phyloP scores from a whole-genome alignment of 805 yeast genomes.

The Kazachstania kunashirensis region DNA sequence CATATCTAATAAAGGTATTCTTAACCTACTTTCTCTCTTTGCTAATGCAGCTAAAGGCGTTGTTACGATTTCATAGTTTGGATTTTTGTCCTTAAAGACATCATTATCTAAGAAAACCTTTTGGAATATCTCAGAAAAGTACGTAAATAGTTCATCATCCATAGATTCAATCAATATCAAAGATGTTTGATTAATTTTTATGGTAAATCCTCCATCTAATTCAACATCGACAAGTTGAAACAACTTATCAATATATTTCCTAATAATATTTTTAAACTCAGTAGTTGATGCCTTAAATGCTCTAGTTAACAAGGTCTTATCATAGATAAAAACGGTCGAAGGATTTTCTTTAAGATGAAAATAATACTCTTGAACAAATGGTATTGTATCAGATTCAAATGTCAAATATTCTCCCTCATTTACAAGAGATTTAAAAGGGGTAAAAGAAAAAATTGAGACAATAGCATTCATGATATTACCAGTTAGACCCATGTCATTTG shows the following conservation, averaged over 20 bases:
- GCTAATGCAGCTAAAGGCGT: constrained; percentile 65
- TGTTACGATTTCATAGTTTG: constrained; percentile 58
- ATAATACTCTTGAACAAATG: constrained; percentile 59
- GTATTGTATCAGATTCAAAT: constrained; percentile 34
- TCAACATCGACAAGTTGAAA: constrained; percentile 53
- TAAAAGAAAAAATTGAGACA: constrained; percentile 57
- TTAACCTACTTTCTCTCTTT: constrained; percentile 38
- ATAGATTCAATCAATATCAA: constrained; percentile 47
- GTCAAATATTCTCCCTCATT: constrained; percentile 32
- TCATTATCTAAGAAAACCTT: constrained; percentile 37
- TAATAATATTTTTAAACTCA: constrained; percentile 52
- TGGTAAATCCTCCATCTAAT: constrained; percentile 29
- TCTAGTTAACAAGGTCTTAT: constrained; percentile 36
- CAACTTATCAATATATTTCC: constrained; percentile 46
- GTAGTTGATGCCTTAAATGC: constrained; percentile 69
- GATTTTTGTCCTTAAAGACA: constrained; percentile 48
- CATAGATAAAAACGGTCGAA: constrained; percentile 32
- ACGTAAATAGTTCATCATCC: constrained; percentile 44
- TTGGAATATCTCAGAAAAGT: constrained; percentile 33
- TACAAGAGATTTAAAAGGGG: constrained; percentile 58
- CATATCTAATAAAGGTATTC: constrained; percentile 19
- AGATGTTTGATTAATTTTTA: constrained; percentile 37
- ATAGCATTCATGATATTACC: constrained; percentile 58
- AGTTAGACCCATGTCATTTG: constrained; percentile 74
- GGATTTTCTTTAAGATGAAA: constrained; percentile 34